These are phyloP conservation scores for Scleromitrula shiraiana DNA, from an alignment of 2,329 filamentous ascomycete genomes.

Conservation along the genomic window DNA sequence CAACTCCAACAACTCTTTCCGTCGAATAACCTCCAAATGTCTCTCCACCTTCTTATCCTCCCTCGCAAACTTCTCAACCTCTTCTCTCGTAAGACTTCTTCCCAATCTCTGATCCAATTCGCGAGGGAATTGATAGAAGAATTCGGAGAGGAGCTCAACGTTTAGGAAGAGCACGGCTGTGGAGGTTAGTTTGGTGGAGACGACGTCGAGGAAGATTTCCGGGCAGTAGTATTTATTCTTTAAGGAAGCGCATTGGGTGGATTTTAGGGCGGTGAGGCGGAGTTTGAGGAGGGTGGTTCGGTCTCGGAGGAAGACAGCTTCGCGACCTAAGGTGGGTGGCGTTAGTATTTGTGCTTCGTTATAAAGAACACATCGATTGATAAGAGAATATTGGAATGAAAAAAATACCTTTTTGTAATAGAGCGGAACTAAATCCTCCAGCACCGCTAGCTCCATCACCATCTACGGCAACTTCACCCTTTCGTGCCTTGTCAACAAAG, in stretches of 20 bases:
- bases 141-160: slow-evolving; percentile 91
- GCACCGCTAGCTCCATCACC: slow-evolving; percentile 77
- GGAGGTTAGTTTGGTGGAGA: slow-evolving; percentile 86
- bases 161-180: slow-evolving; percentile 97
- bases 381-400: slow-evolving; percentile 12
- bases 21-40: slow-evolving; percentile 83
- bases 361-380: not conserved
- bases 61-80: slow-evolving; percentile 83
- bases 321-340: slow-evolving; percentile 54
- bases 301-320: slow-evolving; percentile 90
- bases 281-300: slow-evolving; percentile 85
- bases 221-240: slow-evolving; percentile 96
- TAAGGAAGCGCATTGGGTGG: slow-evolving; percentile 74
- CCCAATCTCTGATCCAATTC: slow-evolving; percentile 84
- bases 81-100: slow-evolving; percentile 65
- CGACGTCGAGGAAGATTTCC: slow-evolving; percentile 95
- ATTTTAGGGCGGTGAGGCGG: slow-evolving; percentile 80
- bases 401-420: slow-evolving; percentile 69
- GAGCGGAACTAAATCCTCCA: slow-evolving; percentile 83
- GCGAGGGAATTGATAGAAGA: slow-evolving; percentile 94
- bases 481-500: slow-evolving; percentile 85
- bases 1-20: slow-evolving; percentile 88
- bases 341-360: not conserved
- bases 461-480: slow-evolving; percentile 76
- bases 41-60: slow-evolving; percentile 86